Percentiles rank a stretch among this genome's conserved stretches.
Evolutionary conservation across 169 alveolate species (phyloP).

Genomic region (Plasmodium knowlesi): DNA sequence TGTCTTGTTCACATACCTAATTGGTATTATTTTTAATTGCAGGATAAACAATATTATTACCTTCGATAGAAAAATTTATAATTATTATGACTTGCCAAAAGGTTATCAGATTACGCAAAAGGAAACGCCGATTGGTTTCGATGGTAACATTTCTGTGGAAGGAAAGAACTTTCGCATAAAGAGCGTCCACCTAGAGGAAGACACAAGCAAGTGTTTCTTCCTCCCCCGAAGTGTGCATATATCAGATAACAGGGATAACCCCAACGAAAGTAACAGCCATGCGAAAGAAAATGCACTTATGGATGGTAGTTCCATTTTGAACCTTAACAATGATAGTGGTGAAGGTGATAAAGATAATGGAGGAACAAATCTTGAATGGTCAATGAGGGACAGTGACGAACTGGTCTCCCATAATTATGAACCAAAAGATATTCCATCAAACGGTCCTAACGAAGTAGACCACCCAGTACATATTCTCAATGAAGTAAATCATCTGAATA

Average conservation of each 20-base stretch:
- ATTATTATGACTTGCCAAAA: slow-evolving; percentile 85
- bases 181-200: slow-evolving; percentile 84
- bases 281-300: not conserved
- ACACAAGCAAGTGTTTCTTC: slow-evolving; percentile 79
- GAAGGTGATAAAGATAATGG: not conserved
- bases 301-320: not conserved
- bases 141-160: slow-evolving; percentile 75
- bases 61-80: slow-evolving; percentile 83
- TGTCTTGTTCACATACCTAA: slow-evolving; percentile 77
- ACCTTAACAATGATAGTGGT: not conserved
- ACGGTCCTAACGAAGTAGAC: too few species aligned
- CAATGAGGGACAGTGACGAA: not conserved
- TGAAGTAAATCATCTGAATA: not conserved
- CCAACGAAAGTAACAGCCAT: not conserved
- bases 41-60: slow-evolving; percentile 41
- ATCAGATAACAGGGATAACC: not conserved
- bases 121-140: slow-evolving; percentile 80
- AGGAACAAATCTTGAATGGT: not conserved
- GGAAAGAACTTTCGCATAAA: slow-evolving; percentile 64
- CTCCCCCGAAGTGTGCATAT: not conserved
- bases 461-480: too few species aligned
- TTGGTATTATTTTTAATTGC: slow-evolving; percentile 78
- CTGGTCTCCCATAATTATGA: not conserved
- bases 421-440: not conserved
- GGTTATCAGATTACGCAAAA: slow-evolving; percentile 84